Evolutionary conservation across 345 rosid species (phyloP), one percentile per base, ranked within the genome.

Genomic region (Eucalyptus rudis): DNA sequence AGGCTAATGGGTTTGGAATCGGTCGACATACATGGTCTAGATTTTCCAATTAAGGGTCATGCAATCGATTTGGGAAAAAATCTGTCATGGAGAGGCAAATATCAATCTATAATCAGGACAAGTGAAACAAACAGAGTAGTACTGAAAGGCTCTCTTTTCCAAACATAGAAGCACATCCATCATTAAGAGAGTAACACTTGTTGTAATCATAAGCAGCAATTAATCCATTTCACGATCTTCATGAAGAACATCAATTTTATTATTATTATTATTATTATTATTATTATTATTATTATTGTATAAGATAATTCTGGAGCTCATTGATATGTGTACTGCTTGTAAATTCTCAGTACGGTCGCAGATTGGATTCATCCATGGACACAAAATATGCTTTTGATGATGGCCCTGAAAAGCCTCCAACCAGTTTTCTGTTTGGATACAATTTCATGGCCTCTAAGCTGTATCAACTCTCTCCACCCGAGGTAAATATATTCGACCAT

Each of bases 381-480:
- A 81, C 89, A 50, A 52, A 90, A 25, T 87, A 84, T 44, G 12
- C 71, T 15, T 54, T 9, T 68, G 89, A 88, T 36, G 86, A 80
- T 31, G 88, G 88, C 20, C 88, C 80, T 36, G 80, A 88, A 27
- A 76, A 31, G 89, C 93, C 27, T 79, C 88, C 88, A 51, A 88
- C 87, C 43, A 13, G 54, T 59, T 36, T 90, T 29, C 33, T 19
- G 5, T 89, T 90, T 31, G 93, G 93, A 7, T 92, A 90, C 27
- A 87, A 88, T 22, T 88, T 84, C 90, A 7, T 90, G 20, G 59
- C 89, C 22, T 8, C 54, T 31, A 90, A 76, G 87, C 66, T 92
- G 19, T 90, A 92, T 88, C 91, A 88, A 4, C 86, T 87, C 49
- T 88, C 86, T 80, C 86, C 89, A 25, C 89, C 86, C 7, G 89